Conservation (phyloP, 306 rosid species). For the Fragaria vesca region DNA sequence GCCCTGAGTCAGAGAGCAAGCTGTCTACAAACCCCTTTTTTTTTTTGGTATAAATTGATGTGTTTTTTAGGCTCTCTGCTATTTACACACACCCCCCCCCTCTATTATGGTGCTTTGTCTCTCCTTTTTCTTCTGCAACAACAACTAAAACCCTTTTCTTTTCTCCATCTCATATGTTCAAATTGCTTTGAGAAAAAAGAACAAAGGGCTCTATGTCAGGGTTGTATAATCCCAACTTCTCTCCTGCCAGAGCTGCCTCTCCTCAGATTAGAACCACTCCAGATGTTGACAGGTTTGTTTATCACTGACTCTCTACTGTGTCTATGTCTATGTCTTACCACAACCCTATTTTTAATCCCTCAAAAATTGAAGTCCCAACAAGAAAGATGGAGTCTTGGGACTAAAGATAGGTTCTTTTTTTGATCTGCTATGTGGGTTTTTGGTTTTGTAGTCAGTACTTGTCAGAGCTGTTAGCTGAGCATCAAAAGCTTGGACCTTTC, state of each 20-base stretch:
- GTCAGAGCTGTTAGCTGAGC: constrained; percentile 84
- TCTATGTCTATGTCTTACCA: neutral
- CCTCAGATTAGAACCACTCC: constrained; percentile 84
- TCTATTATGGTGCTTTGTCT: constrained; percentile 54
- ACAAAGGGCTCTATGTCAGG: constrained; percentile 67
- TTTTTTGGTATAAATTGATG: neutral
- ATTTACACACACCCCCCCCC: constrained; percentile 43
- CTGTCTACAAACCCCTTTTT: constrained; percentile 29
- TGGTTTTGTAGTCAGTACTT: constrained; percentile 70
- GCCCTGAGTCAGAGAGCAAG: constrained; percentile 27
- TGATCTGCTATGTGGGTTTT: constrained; percentile 36
- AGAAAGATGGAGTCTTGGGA: constrained; percentile 16
- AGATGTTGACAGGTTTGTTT: constrained; percentile 88
- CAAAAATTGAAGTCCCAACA: constrained; percentile 8
- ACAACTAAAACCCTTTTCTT: constrained; percentile 55
- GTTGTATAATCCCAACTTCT: constrained; percentile 87
- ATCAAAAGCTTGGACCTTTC: constrained; percentile 94
- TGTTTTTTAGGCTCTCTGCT: constrained; percentile 8
- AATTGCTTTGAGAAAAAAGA: constrained; percentile 40
- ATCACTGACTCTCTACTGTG: neutral
- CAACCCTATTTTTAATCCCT: constrained; percentile 20
- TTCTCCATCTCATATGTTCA: constrained; percentile 35
- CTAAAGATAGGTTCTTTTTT: constrained; percentile 19
- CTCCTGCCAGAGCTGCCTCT: constrained; percentile 95
- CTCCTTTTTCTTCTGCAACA: constrained; percentile 58